These are phyloP conservation scores for Colletotrichum filicis DNA, from an alignment of 2,329 filamentous ascomycete genomes.

Conservation along the genomic window DNA sequence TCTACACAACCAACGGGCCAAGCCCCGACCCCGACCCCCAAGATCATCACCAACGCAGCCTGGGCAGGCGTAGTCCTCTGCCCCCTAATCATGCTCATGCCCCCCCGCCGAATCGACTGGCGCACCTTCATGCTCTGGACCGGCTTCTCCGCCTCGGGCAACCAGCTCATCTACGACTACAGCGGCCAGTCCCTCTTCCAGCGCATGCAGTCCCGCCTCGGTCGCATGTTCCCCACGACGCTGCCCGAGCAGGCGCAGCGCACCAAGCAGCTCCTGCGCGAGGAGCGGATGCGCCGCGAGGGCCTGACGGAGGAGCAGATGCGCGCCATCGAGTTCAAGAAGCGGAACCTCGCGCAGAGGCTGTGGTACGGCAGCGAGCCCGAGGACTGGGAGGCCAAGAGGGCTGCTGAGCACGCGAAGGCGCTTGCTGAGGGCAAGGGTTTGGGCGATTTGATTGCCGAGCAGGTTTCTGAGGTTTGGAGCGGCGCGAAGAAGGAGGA, in stretches of 20 bases:
- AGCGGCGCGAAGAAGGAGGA: slow-evolving; percentile 46
- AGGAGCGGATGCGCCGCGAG: slow-evolving; percentile 44
- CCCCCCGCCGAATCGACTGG: slow-evolving; percentile 62
- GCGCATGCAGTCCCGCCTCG: slow-evolving; percentile 57
- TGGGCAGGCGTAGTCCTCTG: slow-evolving; percentile 59
- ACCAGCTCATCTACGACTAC: slow-evolving; percentile 67
- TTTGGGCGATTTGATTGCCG: slow-evolving; percentile 65
- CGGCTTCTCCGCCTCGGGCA: slow-evolving; percentile 63
- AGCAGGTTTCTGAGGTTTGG: slow-evolving; percentile 67
- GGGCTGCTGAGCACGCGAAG: slow-evolving; percentile 61
- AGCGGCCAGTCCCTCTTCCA: slow-evolving; percentile 63
- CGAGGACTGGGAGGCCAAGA: slow-evolving; percentile 65
- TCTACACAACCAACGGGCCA: slow-evolving; percentile 16
- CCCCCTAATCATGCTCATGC: slow-evolving; percentile 60
- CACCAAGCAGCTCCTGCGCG: slow-evolving; percentile 55
- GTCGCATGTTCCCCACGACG: slow-evolving; percentile 59
- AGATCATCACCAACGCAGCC: slow-evolving; percentile 58
- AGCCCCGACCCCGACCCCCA: slow-evolving; percentile 39
- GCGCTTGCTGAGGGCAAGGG: slow-evolving; percentile 67
- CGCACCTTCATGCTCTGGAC: slow-evolving; percentile 62
- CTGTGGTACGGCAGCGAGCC: slow-evolving; percentile 70
- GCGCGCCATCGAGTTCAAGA: slow-evolving; percentile 40
- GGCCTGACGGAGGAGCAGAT: slow-evolving; percentile 38
- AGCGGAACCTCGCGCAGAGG: slow-evolving; percentile 51
- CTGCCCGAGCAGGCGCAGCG: slow-evolving; percentile 67